Conservation (phyloP, 192 early-diverging fungal genomes). For the Mortierella hygrophila region DNA sequence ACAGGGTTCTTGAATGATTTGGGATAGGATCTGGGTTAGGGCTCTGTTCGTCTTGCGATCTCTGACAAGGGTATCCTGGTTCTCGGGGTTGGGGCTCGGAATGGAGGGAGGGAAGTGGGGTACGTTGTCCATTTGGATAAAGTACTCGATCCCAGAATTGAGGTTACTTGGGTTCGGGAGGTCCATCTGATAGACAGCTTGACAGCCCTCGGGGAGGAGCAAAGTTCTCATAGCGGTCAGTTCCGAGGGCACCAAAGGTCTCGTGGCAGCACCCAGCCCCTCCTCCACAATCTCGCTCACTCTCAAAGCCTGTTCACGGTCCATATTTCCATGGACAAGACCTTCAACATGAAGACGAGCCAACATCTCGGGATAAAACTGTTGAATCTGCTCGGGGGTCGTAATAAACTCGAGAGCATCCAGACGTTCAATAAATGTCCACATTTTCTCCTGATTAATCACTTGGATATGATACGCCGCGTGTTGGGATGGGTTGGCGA, state of each 20-base stretch:
- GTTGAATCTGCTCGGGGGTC: slow-evolving; percentile 69
- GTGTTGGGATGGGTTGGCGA: slow-evolving; percentile 79
- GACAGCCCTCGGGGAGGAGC: slow-evolving; percentile 53
- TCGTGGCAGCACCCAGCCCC: slow-evolving; percentile 59
- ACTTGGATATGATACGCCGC: slow-evolving; percentile 71
- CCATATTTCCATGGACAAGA: slow-evolving; percentile 85
- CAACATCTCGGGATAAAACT: slow-evolving; percentile 76
- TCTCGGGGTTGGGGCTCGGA: too few relatives aligned
- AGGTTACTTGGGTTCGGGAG: slow-evolving; percentile 78
- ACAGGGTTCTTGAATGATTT: slow-evolving; percentile 87
- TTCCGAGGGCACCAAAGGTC: slow-evolving; percentile 64
- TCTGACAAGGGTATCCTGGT: background rate
- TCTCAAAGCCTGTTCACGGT: slow-evolving; percentile 65
- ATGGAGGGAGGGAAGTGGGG: background rate
- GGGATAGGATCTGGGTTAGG: slow-evolving; percentile 68
- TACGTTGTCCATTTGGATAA: slow-evolving; percentile 64
- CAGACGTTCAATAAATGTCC: slow-evolving; percentile 80
- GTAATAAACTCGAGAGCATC: slow-evolving; percentile 68
- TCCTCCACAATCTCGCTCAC: slow-evolving; percentile 65
- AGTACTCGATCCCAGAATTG: slow-evolving; percentile 89
- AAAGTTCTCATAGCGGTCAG: slow-evolving; percentile 46
- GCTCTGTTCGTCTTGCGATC: slow-evolving; percentile 65
- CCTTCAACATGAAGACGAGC: slow-evolving; percentile 75
- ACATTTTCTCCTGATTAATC: slow-evolving; percentile 76
- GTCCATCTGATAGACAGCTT: slow-evolving; percentile 48